phyloP scores from a whole-genome alignment of 805 yeast species.

The Metschnikowia kunwiensis region DNA sequence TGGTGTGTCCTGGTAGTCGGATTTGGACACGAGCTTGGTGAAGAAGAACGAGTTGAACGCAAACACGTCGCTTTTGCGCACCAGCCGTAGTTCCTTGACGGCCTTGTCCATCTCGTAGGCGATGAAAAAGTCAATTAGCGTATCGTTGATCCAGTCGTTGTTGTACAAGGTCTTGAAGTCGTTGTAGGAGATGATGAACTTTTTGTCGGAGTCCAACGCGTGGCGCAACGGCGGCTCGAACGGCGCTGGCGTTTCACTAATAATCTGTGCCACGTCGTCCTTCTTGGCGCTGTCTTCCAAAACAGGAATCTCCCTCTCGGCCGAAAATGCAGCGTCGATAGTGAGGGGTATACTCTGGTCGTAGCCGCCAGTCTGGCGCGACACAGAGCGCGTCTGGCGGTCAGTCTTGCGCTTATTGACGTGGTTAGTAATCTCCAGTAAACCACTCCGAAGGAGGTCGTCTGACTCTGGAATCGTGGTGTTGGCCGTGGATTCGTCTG shows the following conservation, averaged over 20 bases:
- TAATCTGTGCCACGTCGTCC: constrained; percentile 1
- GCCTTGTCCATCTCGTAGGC: constrained; percentile 50
- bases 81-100: constrained; percentile 20
- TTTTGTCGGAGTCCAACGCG: constrained; percentile 51
- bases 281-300: not conserved
- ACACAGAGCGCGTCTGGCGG: constrained; percentile 9
- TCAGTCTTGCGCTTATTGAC: not conserved
- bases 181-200: constrained; percentile 55
- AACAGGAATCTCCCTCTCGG: not conserved
- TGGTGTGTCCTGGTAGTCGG: constrained; percentile 19
- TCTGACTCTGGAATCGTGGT: constrained; percentile 4
- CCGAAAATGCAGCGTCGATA: not conserved
- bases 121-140: constrained; percentile 79
- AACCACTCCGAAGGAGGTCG: constrained; percentile 13
- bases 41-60: constrained; percentile 84
- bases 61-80: constrained; percentile 41
- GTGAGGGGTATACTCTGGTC: not conserved
- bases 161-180: constrained; percentile 80
- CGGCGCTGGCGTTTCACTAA: constrained; percentile 29
- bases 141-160: constrained; percentile 87
- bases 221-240: constrained; percentile 49
- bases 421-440: constrained; percentile 8
- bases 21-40: constrained; percentile 50
- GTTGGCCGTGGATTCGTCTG: not conserved
- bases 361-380: constrained; percentile 1